phyloP scores from a whole-genome alignment of 352 stramenopile species.

The Phytophthora podocarpi region DNA sequence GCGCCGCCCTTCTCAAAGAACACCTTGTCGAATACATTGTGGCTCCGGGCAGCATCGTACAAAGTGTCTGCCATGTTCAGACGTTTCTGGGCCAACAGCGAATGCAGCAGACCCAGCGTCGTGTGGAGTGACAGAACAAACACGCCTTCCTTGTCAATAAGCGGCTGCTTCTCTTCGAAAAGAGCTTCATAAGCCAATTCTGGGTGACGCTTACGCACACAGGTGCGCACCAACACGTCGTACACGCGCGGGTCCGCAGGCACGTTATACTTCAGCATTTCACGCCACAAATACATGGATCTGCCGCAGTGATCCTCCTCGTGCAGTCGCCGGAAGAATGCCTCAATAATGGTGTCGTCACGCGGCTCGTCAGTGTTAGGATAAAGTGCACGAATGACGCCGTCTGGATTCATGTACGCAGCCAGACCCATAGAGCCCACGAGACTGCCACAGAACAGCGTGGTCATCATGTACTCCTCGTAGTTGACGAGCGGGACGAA shows the following conservation, averaged over 20 bases:
- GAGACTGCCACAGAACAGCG: conserved; percentile 75
- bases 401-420: conserved; percentile 86
- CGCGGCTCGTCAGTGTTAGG: conserved; percentile 77
- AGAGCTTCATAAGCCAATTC: conserved; percentile 76
- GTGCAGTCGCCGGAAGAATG: conserved; percentile 82
- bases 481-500: conserved; percentile 79
- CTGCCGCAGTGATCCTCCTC: conserved; percentile 86
- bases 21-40: conserved; percentile 60
- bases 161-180: conserved; percentile 65
- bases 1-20: conserved; percentile 49
- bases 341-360: conserved; percentile 71
- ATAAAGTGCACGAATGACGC: conserved; percentile 79
- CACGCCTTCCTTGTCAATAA: conserved; percentile 53
- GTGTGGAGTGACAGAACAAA: conserved; percentile 71
- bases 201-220: conserved; percentile 84
- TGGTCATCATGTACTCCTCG: conserved; percentile 73
- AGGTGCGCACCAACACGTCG: conserved; percentile 83
- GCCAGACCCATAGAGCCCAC: conserved; percentile 83
- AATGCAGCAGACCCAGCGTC: conserved; percentile 71
- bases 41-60: conserved; percentile 52
- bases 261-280: conserved; percentile 80
- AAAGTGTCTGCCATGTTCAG: conserved; percentile 69
- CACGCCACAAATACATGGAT: conserved; percentile 86
- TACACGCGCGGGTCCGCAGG: conserved; percentile 73
- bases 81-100: conserved; percentile 69